These are phyloP conservation scores for Petrea volubilis DNA, from an alignment of 257 asterid genomes.

Conservation along the genomic window DNA sequence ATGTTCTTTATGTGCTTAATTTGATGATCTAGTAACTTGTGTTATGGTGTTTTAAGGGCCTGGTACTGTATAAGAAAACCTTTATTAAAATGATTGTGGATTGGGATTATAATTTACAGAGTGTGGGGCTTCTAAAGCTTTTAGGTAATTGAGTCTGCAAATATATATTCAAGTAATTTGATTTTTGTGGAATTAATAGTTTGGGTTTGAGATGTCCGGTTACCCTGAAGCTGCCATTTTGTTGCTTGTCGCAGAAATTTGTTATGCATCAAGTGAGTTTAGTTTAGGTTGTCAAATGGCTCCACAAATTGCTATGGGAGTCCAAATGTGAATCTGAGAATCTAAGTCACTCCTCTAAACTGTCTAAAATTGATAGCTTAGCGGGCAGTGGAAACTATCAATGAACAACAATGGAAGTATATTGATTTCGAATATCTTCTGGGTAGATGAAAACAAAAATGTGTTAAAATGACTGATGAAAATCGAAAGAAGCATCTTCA, in stretches of 20 bases:
- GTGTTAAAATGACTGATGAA: not conserved
- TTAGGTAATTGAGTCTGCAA: not conserved
- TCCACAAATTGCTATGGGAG: not conserved
- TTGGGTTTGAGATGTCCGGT: not conserved
- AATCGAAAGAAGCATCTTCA: not conserved
- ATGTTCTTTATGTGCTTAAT: not conserved
- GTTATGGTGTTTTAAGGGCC: not conserved
- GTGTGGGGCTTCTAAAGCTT: not conserved
- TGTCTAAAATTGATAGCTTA: slow-evolving; percentile 4
- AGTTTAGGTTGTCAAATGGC: not conserved
- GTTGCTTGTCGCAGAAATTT: not conserved
- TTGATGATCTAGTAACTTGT: not conserved
- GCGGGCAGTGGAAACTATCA: not conserved
- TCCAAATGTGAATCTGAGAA: not conserved
- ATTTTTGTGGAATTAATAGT: not conserved
- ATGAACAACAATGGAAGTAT: not conserved
- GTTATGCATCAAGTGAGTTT: not conserved
- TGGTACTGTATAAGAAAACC: not conserved
- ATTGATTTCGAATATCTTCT: not conserved
- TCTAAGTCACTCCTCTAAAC: not conserved
- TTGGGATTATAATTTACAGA: not conserved
- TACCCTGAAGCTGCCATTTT: not conserved
- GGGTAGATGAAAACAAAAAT: not conserved
- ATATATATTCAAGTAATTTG: not conserved
- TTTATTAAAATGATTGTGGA: not conserved